Base-by-base conservation (phyloP, 1,139 yeast species). In the Suhomyces ambrosiae region DNA sequence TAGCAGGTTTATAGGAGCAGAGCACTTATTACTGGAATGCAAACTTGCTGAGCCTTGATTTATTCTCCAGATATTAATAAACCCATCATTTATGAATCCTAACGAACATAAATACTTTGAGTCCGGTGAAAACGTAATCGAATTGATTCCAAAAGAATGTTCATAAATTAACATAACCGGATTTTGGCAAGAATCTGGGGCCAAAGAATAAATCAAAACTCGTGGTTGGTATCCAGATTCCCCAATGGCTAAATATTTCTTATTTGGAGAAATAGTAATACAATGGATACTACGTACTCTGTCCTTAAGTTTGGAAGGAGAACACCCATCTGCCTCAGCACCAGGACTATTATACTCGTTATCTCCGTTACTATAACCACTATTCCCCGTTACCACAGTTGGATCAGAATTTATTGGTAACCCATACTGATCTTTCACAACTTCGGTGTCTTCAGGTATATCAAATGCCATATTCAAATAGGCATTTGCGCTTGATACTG, bases 221-320 rank as follows among this genome's bases (percentile, higher is more conserved):
- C 87, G 61, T 0, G 90, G 89, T 44, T 72, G 78, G 46, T 80
- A 79, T 0, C 89, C 89, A 0, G 69, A 58, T 51, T 83, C 89
- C 1, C 89, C 90, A 5, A 80, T 75, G 0, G 87, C 88, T 30
- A 83, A 54, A 9, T 77, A 47, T 34, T 57, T 65, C 28, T 65
- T 68, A 50, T 76, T 73, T 0, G 83, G 78, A 0, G 86, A 73
- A 7, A 82, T 56, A 1, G 82, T 74, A 9, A 82, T 58, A 42
- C 84, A 76, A 37, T 74, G 72, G 18, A 81, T 68, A 0, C 79
- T 63, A 39, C 83, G 67, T 26, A 80, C 76, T 41, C 71, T 65
- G 39, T 75, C 74, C 41, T 67, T 68, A 15, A 63, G 40, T 41
- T 64, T 65, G 1, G 66, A 56, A 1, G 71, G 66, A 4, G 68